Evolutionary conservation across 73 alveolate species (phyloP).

Genomic region (Blepharisma stoltei): DNA sequence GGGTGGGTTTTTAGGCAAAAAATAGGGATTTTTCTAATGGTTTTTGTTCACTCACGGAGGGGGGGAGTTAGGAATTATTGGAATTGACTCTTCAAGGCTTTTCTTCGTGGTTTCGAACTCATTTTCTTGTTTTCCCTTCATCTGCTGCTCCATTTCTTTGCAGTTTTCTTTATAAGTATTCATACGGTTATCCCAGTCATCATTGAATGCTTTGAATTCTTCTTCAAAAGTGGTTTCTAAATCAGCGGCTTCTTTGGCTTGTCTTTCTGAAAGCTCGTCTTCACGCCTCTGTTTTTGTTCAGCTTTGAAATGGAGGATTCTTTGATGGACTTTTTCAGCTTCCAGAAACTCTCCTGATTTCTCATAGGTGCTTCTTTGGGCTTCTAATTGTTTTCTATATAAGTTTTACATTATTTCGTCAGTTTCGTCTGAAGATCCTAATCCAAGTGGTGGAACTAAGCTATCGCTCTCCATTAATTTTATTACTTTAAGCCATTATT

Average conservation of each 20-base stretch:
- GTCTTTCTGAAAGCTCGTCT: slow-evolving; percentile 36
- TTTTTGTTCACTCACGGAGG: too few species aligned
- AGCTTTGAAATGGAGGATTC: slow-evolving; percentile 48
- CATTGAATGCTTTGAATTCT: slow-evolving; percentile 58
- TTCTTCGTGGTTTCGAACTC: slow-evolving; percentile 42
- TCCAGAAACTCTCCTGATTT: slow-evolving; percentile 49
- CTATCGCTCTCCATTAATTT: too few species aligned
- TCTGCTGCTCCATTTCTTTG: slow-evolving; percentile 36
- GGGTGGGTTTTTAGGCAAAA: too few species aligned
- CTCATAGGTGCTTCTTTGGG: slow-evolving; percentile 55
- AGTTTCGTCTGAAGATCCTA: slow-evolving; percentile 24
- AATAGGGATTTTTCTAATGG: too few species aligned
- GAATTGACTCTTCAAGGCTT: slow-evolving; percentile 49
- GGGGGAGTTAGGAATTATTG: slow-evolving; percentile 44
- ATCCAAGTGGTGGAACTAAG: too few species aligned
- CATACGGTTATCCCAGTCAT: slow-evolving; percentile 51
- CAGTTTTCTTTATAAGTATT: slow-evolving; percentile 41
- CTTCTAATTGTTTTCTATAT: slow-evolving; percentile 50
- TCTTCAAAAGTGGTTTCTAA: slow-evolving; percentile 54
- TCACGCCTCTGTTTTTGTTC: slow-evolving; percentile 32
- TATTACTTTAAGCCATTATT: too few species aligned
- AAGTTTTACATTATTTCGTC: slow-evolving; percentile 39
- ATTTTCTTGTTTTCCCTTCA: slow-evolving; percentile 44
- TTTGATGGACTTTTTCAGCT: slow-evolving; percentile 70
- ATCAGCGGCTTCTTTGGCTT: slow-evolving; percentile 49